Evolutionary conservation across 2,329 filamentous ascomycete genomes (phyloP).

Genomic region (Phyllosticta citriasiana): DNA sequence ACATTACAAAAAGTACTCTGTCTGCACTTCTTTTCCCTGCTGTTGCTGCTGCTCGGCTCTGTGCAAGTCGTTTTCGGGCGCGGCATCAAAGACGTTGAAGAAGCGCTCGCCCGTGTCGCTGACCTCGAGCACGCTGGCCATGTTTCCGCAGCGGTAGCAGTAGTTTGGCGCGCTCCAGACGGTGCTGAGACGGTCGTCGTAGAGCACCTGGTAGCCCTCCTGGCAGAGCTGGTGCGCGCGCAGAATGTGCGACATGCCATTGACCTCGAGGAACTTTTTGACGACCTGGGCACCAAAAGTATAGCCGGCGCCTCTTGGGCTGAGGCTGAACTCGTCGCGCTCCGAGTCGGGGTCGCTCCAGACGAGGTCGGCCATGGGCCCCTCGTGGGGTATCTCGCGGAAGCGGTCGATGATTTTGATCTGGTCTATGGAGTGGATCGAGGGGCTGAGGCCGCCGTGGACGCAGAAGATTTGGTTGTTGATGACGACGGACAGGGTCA

Average conservation of each 20-base stretch:
- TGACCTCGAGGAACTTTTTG: conserved; percentile 95
- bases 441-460: conserved; percentile 63
- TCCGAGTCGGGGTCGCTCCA: conserved; percentile 99
- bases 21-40: conserved; percentile 60
- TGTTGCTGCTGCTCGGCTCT: conserved; percentile 68
- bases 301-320: conserved; percentile 87
- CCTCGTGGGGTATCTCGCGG: conserved; percentile 95
- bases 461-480: conserved; percentile 99
- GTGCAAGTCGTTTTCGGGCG: conserved; percentile 87
- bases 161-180: conserved; percentile 83
- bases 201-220: conserved; percentile 94
- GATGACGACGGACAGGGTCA: conserved; percentile 93
- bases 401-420: conserved; percentile 99
- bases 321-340: conserved; percentile 90
- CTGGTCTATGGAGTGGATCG: conserved; percentile 96
- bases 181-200: conserved; percentile 88
- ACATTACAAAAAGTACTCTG: conserved; percentile 58
- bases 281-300: conserved; percentile 97
- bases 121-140: conserved; percentile 94
- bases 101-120: conserved; percentile 85
- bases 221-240: conserved; percentile 98
- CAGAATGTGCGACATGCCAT: conserved; percentile 94
- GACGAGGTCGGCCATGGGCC: conserved; percentile 97
- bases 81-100: conserved; percentile 97
- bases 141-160: conserved; percentile 51